A percentile compares a stretch with the other conserved stretches of the same genome.
phyloP scores from a whole-genome alignment of 768 basidiomycete genomes.

The Lactarius quietus region DNA sequence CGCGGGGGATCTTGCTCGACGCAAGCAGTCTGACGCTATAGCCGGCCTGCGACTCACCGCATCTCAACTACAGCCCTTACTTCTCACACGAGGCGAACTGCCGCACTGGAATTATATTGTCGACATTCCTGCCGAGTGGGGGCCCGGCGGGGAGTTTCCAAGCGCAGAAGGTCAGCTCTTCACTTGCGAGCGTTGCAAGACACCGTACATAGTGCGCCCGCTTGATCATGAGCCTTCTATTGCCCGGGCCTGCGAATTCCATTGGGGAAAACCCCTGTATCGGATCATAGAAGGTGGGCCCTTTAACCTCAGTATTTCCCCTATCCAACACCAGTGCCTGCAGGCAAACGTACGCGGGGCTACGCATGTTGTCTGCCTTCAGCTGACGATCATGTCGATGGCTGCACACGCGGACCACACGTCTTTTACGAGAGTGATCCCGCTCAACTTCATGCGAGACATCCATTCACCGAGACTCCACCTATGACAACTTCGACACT shows the following conservation, averaged over 20 bases:
- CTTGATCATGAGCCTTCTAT: conserved; percentile 35
- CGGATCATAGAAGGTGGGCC: conserved; percentile 61
- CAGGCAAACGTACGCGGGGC: conserved; percentile 65
- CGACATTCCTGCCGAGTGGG: conserved; percentile 53
- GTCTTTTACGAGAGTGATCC: conserved; percentile 82
- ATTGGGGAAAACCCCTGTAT: conserved; percentile 74
- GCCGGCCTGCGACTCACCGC: conserved; percentile 51
- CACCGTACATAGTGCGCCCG: conserved; percentile 57
- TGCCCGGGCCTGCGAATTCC: conserved; percentile 67
- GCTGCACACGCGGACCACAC: conserved; percentile 79
- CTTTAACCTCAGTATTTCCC: neutral
- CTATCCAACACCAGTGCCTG: neutral
- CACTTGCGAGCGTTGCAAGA: conserved; percentile 78
- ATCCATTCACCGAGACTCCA: conserved; percentile 60
- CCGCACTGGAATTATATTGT: conserved; percentile 66
- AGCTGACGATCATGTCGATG: conserved; percentile 49
- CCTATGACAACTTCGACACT: conserved; percentile 40
- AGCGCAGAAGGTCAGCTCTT: conserved; percentile 56
- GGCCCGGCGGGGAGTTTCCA: conserved; percentile 60
- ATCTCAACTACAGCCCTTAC: conserved; percentile 50
- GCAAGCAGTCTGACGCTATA: conserved; percentile 32
- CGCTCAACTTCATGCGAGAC: conserved; percentile 64
- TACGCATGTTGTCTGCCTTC: conserved; percentile 78
- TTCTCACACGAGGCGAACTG: conserved; percentile 58
- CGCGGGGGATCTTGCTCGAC: conserved; percentile 57